Evolutionary conservation across 805 yeast species (phyloP), one percentile per base, ranked within the genome.

Genomic region (Teunomyces gatunensis): DNA sequence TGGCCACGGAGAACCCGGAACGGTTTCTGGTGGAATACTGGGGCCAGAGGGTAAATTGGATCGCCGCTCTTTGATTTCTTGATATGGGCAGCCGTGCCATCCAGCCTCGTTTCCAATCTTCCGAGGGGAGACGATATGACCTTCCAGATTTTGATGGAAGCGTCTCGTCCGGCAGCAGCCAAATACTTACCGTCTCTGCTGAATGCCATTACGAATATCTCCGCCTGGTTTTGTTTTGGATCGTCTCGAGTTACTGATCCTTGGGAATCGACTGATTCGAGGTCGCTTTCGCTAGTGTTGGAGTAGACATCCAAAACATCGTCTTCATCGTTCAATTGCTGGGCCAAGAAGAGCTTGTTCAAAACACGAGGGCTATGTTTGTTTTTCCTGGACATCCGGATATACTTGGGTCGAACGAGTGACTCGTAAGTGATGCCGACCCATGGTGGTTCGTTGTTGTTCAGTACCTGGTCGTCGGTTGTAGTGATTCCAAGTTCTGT

Each of bases 111-210:
- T 50, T 75, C 84, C 51, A 80, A 64, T 54, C 95, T 68, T 54
- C 87, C 91, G 49, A 82, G 67, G 0, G 89, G 85, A 0, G 90
- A 80, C 3, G 87, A 72, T 0, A 89, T 79, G 4, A 88, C 95
- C 62, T 87, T 83, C 94, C 96, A 90, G 3, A 90, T 69, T 45
- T 82, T 71, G 11, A 91, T 74, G 1, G 74, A 64, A 3, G 85
- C 77, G 59, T 87, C 90, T 55, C 87, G 81, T 15, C 96, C 95
- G 0, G 92, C 96, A 1, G 87, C 79, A 0, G 96, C 96, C 56
- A 91, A 65, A 61, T 76, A 89, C 63, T 81, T 83, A 9, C 97
- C 97, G 65, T 91, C 96, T 10, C 65, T 64, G 48, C 87, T 83
- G 65, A 91, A 91, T 56, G 81, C 78, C 70, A 86, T 71, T 7